Base-by-base conservation (phyloP, 2,329 filamentous ascomycete genomes). In the Botrytis porri region DNA sequence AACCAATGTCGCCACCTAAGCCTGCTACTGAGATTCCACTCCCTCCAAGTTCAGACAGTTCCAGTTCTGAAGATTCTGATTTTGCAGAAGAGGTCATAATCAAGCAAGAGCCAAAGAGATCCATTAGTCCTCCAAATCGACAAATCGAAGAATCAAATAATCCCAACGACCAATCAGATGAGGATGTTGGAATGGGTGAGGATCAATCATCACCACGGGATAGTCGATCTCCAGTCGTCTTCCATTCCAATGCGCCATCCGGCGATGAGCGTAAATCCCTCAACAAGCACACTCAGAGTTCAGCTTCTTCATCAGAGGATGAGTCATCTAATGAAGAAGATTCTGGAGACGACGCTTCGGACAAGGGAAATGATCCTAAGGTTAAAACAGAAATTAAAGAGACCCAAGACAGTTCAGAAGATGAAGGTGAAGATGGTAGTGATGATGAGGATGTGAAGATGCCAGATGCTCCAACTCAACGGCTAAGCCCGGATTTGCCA, bases 141-240 rank as follows among this genome's bases (percentile, higher is more conserved):
- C 62, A 43, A 48, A 32, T 39, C 8, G 70, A 60, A 32, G 32
- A 37, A 22, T 2, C 61, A 25, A 54, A 72, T 4, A 25, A 29
- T 25, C 14, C 4, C 29, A 57, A 71, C 25, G 35, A 39, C 9
- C 60, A 63, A 51, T 74, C 69, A 5, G 72, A 77, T 12, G 73
- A 72, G 10, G 67, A 75, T 69, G 12, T 69, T 14, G 75, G 76
- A 45, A 73, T 70, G 39, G 74, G 76, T 37, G 77, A 77, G 43
- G 74, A 76, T 18, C 75, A 75, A 16, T 77, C 76, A 18, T 77
- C 77, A 6, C 72, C 61, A 16, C 75, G 78, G 1, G 78, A 80
- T 39, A 80, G 78, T 73, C 78, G 79, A 61, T 80, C 79, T 35
- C 79, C 79, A 29, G 73, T 80, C 35, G 72, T 75, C 20, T 79